These are phyloP conservation scores for Dysphania ambrosioides DNA, from an alignment of 148 eudicot species.

Conservation along the genomic window DNA sequence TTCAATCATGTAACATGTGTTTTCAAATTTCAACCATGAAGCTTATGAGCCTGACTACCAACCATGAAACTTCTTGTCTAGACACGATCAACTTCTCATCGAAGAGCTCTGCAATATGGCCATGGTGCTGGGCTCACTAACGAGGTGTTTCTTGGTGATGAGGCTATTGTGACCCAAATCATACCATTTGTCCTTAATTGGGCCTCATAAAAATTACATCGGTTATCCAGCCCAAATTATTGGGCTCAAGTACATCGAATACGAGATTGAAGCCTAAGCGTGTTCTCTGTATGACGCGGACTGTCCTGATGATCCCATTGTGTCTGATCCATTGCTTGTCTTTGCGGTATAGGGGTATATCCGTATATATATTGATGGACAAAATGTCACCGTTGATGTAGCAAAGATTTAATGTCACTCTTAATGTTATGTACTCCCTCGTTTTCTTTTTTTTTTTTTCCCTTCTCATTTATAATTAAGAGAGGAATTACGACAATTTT, in stretches of 20 bases:
- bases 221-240: slow-evolving; percentile 40
- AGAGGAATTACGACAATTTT: no score
- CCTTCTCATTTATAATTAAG: no score
- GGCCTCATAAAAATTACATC: slow-evolving; percentile 36
- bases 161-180: slow-evolving; percentile 50
- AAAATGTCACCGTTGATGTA: slow-evolving; percentile 27
- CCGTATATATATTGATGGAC: slow-evolving; percentile 19
- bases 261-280: slow-evolving; percentile 43
- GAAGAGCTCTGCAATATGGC: no score
- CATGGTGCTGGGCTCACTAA: slow-evolving; percentile 65
- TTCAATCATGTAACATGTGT: no score
- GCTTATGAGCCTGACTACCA: no score
- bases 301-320: slow-evolving; percentile 24
- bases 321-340: slow-evolving; percentile 23
- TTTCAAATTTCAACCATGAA: no score
- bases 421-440: no score
- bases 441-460: no score
- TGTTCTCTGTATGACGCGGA: slow-evolving; percentile 36
- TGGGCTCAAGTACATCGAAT: slow-evolving; percentile 52
- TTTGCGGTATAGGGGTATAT: slow-evolving; percentile 21
- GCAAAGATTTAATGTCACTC: slow-evolving; percentile 8
- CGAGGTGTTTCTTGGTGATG: slow-evolving; percentile 43
- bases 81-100: no score
- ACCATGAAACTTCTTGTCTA: no score
- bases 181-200: slow-evolving; percentile 46